Percentiles rank a stretch among this genome's conserved stretches.
Evolutionary conservation across 116 monocot genomes (phyloP).

Genomic region (Dioscorea cayenensis): DNA sequence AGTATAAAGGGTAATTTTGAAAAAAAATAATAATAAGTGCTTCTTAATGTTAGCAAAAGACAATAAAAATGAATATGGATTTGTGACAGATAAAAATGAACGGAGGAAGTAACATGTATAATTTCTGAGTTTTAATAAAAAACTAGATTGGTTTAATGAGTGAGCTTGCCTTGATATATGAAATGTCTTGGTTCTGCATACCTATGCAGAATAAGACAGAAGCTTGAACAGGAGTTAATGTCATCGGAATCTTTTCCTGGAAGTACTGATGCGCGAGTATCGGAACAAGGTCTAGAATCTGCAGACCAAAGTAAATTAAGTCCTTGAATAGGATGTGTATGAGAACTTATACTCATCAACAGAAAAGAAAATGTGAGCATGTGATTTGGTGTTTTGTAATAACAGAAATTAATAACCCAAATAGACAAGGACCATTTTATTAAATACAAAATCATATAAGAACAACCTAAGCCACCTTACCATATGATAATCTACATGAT

Average conservation of each 20-base stretch:
- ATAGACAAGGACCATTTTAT: neutral
- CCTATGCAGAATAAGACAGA: conserved; percentile 83
- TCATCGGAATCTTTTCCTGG: conserved; percentile 70
- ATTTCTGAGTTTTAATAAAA: neutral
- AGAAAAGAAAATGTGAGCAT: neutral
- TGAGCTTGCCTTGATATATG: conserved; percentile 42
- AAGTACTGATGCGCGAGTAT: conserved; percentile 76
- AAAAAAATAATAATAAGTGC: too few relatives aligned
- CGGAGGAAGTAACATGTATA: too few relatives aligned
- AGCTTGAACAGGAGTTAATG: conserved; percentile 63
- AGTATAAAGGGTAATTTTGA: too few relatives aligned
- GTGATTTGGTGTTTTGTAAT: neutral
- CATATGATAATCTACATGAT: conserved; percentile 71
- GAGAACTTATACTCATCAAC: neutral
- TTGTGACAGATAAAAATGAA: too few relatives aligned
- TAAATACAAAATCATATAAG: neutral
- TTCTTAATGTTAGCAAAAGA: too few relatives aligned
- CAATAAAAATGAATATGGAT: too few relatives aligned
- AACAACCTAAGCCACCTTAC: conserved; percentile 19
- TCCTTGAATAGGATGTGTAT: neutral
- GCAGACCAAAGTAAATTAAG: neutral
- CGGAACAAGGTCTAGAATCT: conserved; percentile 90
- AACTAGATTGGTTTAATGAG: neutral
- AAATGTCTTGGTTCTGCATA: conserved; percentile 74
- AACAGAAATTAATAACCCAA: neutral